These are phyloP conservation scores for Westerdykella aurantiaca DNA, from an alignment of 2,329 filamentous ascomycete species.

Conservation along the genomic window DNA sequence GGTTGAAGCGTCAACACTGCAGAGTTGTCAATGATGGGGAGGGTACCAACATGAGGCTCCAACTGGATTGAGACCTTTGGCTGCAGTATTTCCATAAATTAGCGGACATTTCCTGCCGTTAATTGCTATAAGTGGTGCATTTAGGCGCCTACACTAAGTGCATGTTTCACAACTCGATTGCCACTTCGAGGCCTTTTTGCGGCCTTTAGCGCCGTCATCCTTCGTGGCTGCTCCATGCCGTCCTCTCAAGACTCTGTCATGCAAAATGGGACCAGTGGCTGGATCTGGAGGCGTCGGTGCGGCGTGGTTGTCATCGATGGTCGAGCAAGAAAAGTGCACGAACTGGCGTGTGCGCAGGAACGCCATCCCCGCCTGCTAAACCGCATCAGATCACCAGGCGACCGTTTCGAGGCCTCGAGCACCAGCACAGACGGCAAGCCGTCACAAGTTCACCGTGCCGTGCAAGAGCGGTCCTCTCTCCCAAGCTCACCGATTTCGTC, in stretches of 20 bases:
- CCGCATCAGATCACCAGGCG: conserved; percentile 1
- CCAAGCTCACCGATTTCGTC: background rate
- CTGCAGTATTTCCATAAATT: background rate
- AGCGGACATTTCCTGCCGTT: background rate
- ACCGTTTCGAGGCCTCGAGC: background rate
- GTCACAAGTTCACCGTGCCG: background rate
- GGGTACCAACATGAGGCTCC: no score
- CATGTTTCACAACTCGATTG: conserved; percentile 7
- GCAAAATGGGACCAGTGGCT: conserved; percentile 11
- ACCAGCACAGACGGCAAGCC: conserved; percentile 8
- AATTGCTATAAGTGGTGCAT: conserved; percentile 8
- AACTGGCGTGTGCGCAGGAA: conserved; percentile 25
- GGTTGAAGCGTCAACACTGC: no score
- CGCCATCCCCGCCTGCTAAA: conserved; percentile 17
- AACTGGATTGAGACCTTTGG: no score
- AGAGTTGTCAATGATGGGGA: no score
- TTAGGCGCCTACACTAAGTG: conserved; percentile 25
- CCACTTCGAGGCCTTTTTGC: conserved; percentile 19
- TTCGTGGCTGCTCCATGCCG: background rate
- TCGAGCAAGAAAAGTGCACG: conserved; percentile 3
- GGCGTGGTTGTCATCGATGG: background rate
- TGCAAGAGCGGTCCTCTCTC: background rate
- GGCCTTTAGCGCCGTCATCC: conserved; percentile 10
- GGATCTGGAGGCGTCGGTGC: conserved; percentile 4
- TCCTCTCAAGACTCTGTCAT: background rate